Base-by-base conservation (phyloP, 164 flowering plant species). In the Dillenia suffruticosa region DNA sequence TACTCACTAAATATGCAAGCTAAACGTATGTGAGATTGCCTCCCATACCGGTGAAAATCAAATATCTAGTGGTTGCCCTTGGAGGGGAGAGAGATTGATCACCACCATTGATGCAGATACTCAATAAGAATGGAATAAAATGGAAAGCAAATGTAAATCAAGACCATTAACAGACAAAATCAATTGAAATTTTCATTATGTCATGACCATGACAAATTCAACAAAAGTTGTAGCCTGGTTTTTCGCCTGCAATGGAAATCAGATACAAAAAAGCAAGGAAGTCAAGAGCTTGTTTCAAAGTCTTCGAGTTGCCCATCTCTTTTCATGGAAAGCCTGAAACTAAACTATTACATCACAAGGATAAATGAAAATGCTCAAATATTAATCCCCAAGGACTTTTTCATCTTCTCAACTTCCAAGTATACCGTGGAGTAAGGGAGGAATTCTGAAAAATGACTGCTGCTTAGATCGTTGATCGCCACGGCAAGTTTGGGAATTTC, bases 371-470 rank as follows among this genome's bases (percentile, higher is more conserved):
- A 46, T 17, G 47, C 57, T 88, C 76, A 93, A 50, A 93, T 76
- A 8, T 84, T 72, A 44, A 94, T 84, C 3, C 89, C 86, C 57
- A 84, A 69, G 50, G 87, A 75, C 68, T 84, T 82, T 84, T 89
- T 89, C 70, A 94, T 68, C 81, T 90, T 94, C 82, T 94, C 96
- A n/a, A 94, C 98, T 75, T 91, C 98, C 85, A 94, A 78, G 69
- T 89, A 94, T 17, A 69, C 87, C 0, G 95, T 89, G 26, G 98
- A 89, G 74, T 94, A 89, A 2, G 98, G 96, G 12, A 94, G 91
- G 70, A 81, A 94, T 75, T 94, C 98, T 0, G 75, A 75, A 84
- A 84, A 91, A 69, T 94, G 70, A 69, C 77, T 81, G 63, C 68
- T 79, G 76, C 95, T 91, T 63, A 91, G 78, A 66, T 94, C 97